These are phyloP conservation scores for Gaeumannomyces sp. DNA, from an alignment of 2,329 filamentous ascomycete species.

Conservation along the genomic window DNA sequence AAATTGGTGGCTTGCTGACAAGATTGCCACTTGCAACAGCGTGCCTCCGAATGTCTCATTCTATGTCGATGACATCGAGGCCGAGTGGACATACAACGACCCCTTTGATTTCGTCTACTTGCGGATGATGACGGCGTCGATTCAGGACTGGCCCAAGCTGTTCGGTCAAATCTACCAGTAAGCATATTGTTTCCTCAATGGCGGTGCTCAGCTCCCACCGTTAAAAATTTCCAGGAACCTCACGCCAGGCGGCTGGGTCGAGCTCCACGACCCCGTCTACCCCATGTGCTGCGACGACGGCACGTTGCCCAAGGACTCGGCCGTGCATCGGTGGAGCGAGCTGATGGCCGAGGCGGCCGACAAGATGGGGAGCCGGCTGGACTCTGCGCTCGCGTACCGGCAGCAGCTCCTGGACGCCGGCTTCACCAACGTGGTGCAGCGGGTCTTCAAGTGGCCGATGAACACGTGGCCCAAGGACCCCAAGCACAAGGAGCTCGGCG, in stretches of 20 bases:
- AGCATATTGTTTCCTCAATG: neutral
- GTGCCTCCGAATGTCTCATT: constrained; percentile 19
- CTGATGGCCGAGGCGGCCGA: constrained; percentile 16
- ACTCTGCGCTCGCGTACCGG: constrained; percentile 25
- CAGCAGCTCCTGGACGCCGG: constrained; percentile 38
- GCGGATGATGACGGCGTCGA: constrained; percentile 16
- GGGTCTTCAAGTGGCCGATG: constrained; percentile 37
- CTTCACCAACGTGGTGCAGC: constrained; percentile 41
- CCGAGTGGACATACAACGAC: constrained; percentile 15
- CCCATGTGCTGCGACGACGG: constrained; percentile 15
- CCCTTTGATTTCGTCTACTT: constrained; percentile 16
- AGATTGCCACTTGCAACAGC: neutral
- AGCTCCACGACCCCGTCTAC: constrained; percentile 20
- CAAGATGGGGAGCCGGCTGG: constrained; percentile 16
- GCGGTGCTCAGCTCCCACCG: no score
- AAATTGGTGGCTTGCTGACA: no score
- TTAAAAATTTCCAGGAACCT: constrained; percentile 14
- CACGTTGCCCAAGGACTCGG: constrained; percentile 22
- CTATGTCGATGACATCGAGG: constrained; percentile 19
- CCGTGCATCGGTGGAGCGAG: constrained; percentile 16
- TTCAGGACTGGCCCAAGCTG: constrained; percentile 17
- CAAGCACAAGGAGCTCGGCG: constrained; percentile 36
- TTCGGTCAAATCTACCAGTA: constrained; percentile 12
- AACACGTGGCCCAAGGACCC: constrained; percentile 41
- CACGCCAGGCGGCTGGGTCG: constrained; percentile 18